These are phyloP conservation scores for Debaryomycetaceae sp. DNA, from an alignment of 1,139 yeast genomes.

Conservation along the genomic window DNA sequence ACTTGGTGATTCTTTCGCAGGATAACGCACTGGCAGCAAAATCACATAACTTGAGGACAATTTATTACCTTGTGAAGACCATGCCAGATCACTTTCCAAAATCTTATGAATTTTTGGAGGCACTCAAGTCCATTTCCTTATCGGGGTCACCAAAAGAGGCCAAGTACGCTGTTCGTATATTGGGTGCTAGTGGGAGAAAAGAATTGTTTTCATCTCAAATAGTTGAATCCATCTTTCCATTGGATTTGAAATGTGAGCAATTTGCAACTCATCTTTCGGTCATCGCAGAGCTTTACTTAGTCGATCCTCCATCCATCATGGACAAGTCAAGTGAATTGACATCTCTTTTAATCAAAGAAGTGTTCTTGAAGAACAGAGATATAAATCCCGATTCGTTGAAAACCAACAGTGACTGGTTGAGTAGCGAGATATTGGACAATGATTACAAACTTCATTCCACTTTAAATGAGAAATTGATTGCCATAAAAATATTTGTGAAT, in stretches of 20 bases:
- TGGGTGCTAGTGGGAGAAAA: conserved; percentile 46
- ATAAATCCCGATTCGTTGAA: conserved; percentile 19
- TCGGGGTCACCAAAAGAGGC: conserved; percentile 63
- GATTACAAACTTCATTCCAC: conserved; percentile 15
- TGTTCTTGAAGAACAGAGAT: conserved; percentile 50
- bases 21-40: conserved; percentile 7
- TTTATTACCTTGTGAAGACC: conserved; percentile 55
- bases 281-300: conserved; percentile 58
- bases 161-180: conserved; percentile 58
- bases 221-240: conserved; percentile 48
- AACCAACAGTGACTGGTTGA: conserved; percentile 46
- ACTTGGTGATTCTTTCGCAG: conserved; percentile 28
- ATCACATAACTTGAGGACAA: conserved; percentile 45
- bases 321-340: conserved; percentile 58
- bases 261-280: conserved; percentile 59
- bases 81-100: conserved; percentile 41
- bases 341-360: conserved; percentile 55
- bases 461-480: conserved; percentile 48
- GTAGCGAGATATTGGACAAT: conserved; percentile 39
- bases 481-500: conserved; percentile 62
- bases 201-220: conserved; percentile 38
- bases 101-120: conserved; percentile 34
- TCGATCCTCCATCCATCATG: conserved; percentile 51
- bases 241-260: conserved; percentile 31
- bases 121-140: conserved; percentile 42